phyloP scores from a whole-genome alignment of 83 land plant genomes.

The Picea abies region DNA sequence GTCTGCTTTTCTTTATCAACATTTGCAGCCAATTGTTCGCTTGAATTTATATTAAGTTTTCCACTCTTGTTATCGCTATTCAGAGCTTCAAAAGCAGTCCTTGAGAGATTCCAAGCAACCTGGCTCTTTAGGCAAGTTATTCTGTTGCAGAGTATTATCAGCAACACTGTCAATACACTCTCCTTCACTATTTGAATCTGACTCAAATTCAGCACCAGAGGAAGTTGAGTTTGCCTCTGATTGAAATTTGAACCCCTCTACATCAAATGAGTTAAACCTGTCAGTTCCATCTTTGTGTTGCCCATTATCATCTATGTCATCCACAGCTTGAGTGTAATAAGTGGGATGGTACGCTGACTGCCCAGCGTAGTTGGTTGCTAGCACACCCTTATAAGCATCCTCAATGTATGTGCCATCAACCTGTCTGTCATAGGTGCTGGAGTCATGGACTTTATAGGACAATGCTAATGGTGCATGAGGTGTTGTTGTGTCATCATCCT shows the following conservation, averaged over 20 bases:
- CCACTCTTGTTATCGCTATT: conserved; percentile 21
- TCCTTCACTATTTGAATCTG: conserved; percentile 39
- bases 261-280: conserved; percentile 28
- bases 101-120: conserved; percentile 46
- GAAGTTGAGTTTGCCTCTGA: conserved; percentile 25
- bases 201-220: conserved; percentile 53
- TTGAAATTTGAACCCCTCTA: conserved; percentile 29
- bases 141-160: conserved; percentile 16
- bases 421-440: too few species aligned
- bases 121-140: conserved; percentile 24
- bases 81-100: conserved; percentile 66
- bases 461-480: too few species aligned
- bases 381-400: too few species aligned
- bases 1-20: too few species aligned
- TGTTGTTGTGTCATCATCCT: too few species aligned
- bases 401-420: too few species aligned
- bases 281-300: conserved; percentile 4
- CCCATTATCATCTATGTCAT: conserved; percentile 7
- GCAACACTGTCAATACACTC: conserved; percentile 24
- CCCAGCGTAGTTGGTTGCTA: too few species aligned
- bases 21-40: neutral
- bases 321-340: conserved; percentile 47
- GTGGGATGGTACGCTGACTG: too few species aligned
- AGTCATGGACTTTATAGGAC: too few species aligned
- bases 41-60: neutral